Evolutionary conservation across 2,329 filamentous ascomycete genomes (phyloP).

Genomic region (Didymella segeticola): DNA sequence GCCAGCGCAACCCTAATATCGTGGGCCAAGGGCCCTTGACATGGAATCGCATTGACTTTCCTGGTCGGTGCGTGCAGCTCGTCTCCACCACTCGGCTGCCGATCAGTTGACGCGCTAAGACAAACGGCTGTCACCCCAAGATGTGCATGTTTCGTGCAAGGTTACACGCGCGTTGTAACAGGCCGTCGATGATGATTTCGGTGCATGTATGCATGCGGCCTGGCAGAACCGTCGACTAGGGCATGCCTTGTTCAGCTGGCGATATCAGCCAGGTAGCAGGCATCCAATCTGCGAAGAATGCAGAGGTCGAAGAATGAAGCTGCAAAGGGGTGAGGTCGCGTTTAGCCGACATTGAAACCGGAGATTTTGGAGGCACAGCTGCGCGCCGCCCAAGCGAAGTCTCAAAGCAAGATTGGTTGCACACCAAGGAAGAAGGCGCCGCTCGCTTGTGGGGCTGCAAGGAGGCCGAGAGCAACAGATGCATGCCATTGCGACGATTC

Average conservation of each 20-base stretch:
- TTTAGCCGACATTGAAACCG: slow-evolving; percentile 7
- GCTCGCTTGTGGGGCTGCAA: slow-evolving; percentile 6
- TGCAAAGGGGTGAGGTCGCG: slow-evolving; percentile 6
- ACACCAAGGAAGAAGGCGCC: slow-evolving; percentile 14
- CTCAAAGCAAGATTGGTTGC: background rate
- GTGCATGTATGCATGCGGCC: slow-evolving; percentile 16
- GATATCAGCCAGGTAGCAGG: background rate
- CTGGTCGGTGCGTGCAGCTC: slow-evolving; percentile 8
- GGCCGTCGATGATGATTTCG: slow-evolving; percentile 13
- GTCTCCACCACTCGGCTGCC: slow-evolving; percentile 12
- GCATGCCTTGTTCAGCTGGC: slow-evolving; percentile 1
- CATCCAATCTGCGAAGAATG: slow-evolving; percentile 15
- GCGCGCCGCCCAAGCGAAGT: slow-evolving; percentile 1
- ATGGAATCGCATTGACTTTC: background rate
- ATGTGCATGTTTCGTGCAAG: slow-evolving; percentile 36
- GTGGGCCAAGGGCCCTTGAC: background rate
- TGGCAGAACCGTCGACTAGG: slow-evolving; percentile 3
- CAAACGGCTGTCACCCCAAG: slow-evolving; percentile 45
- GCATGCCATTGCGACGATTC: background rate
- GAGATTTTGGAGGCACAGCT: slow-evolving; percentile 5
- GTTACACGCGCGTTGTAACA: slow-evolving; percentile 20
- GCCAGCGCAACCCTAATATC: slow-evolving; percentile 10
- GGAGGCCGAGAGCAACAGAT: background rate
- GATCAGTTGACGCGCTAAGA: slow-evolving; percentile 32
- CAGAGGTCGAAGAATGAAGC: slow-evolving; percentile 11